Evolutionary conservation across 208 protist species (phyloP), one percentile per base, ranked within the genome.

Genomic region (Sergeia podlipaevii): DNA sequence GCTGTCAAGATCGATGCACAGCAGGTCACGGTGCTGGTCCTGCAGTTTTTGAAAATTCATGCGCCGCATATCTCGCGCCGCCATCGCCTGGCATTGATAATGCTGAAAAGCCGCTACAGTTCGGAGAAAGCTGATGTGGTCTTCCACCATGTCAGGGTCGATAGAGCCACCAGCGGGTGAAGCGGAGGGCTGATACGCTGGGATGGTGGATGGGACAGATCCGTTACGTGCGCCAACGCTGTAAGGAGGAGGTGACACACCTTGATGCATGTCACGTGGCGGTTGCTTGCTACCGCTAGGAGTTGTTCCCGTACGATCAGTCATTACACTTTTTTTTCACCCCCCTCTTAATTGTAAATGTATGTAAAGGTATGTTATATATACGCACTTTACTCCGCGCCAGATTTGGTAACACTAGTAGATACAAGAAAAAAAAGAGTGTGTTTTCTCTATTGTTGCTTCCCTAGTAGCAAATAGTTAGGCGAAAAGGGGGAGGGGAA

Each of bases 71-170:
- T 90, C 81, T n/a, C 77, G 75, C 3, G 77, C 76, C 2, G 66
- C 65, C 54, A 78, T 75, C 21, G 88, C 77, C 51, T 92, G 84
- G 20, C 63, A 60, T 59, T 71, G 74, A 63, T 95, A 95, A 37
- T 80, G 63, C 10, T 77, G 74, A 34, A 95, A 92, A 23, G 88
- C 82, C 17, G 61, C 53, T 17, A 95, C 80, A 41, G 88, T 95
- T 41, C 88, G 80, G 32, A 95, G 55, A 56, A 95, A 95, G 65
- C 78, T 91, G 36, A 84, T 53, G 54, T 92, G 84, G 59, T 95
- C 88, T 28, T 95, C 84, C 29, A 80, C 45, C 84, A 91, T 95
- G 41, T 90, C 82, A 5, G 70, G 58, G 23, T 82, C 67, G 10
- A 78, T 66, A 10, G 56, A 50, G 11, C 29, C 38, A 20, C 67